A percentile compares a stretch with the other conserved stretches of the same genome.
Conservation (phyloP, 2,329 filamentous ascomycete genomes). For the Colletotrichum sp. region DNA sequence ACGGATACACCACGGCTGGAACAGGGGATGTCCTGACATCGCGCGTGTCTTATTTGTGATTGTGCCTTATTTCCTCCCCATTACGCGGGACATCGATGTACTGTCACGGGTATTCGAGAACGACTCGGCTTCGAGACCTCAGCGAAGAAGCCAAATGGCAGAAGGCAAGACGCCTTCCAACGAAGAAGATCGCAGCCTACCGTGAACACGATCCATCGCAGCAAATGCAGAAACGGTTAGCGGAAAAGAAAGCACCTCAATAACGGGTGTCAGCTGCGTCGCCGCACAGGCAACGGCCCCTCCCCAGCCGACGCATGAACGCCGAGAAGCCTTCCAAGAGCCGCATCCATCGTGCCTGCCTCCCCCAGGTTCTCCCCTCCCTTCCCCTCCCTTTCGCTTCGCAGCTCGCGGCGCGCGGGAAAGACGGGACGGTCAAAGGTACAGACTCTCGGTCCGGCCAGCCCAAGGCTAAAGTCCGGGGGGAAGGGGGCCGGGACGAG, state of each 20-base stretch:
- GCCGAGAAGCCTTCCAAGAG: constrained; percentile 8
- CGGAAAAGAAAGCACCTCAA: neutral
- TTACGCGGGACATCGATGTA: neutral
- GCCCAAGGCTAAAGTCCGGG: neutral
- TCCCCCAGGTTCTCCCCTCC: neutral
- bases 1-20: neutral
- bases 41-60: neutral
- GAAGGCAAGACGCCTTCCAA: neutral
- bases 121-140: neutral
- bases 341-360: neutral
- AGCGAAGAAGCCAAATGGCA: neutral
- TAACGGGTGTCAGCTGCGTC: neutral
- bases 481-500: neutral
- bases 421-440: neutral
- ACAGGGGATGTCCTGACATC: neutral
- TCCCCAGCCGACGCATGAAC: neutral
- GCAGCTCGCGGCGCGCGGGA: neutral
- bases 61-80: neutral
- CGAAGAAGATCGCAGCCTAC: fast-evolving
- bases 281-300: neutral
- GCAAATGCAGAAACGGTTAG: neutral
- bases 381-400: neutral
- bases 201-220: neutral
- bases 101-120: neutral
- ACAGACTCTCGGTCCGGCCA: neutral